phyloP scores from a whole-genome alignment of 495 filamentous ascomycete species.

The Ascodesmis nigricans region DNA sequence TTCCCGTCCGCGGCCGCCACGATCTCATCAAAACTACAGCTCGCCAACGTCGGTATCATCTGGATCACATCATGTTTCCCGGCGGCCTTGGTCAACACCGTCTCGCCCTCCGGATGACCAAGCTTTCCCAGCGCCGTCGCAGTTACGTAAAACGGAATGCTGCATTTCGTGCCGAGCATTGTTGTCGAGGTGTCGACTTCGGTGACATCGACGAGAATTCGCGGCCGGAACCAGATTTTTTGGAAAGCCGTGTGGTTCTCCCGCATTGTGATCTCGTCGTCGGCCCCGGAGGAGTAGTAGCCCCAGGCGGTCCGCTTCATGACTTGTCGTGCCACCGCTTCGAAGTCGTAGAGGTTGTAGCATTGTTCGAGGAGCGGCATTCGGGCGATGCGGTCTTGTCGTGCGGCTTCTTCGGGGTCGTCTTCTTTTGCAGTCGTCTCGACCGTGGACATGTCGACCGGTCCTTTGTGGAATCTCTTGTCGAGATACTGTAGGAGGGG shows the following conservation, averaged over 20 bases:
- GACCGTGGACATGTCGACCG: slow-evolving; percentile 76
- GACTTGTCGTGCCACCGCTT: slow-evolving; percentile 60
- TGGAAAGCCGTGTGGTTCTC: slow-evolving; percentile 95
- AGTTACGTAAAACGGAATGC: slow-evolving; percentile 55
- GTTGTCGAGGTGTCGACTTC: slow-evolving; percentile 65
- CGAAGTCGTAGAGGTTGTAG: slow-evolving; percentile 90
- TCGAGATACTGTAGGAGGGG: slow-evolving; percentile 43
- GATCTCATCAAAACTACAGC: slow-evolving; percentile 94
- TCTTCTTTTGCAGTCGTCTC: slow-evolving; percentile 42
- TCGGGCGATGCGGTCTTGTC: slow-evolving; percentile 47
- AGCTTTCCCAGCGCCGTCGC: slow-evolving; percentile 59
- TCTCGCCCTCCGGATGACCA: slow-evolving; percentile 51
- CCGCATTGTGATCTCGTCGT: slow-evolving; percentile 93
- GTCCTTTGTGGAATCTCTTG: slow-evolving; percentile 67
- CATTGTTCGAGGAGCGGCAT: slow-evolving; percentile 77
- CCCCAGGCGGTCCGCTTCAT: slow-evolving; percentile 96
- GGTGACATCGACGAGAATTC: slow-evolving; percentile 65
- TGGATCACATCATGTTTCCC: slow-evolving; percentile 35
- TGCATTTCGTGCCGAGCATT: slow-evolving; percentile 70
- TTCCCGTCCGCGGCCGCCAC: slow-evolving; percentile 57
- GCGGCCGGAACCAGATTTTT: slow-evolving; percentile 91
- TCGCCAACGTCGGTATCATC: slow-evolving; percentile 80
- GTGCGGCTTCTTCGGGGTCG: slow-evolving; percentile 55
- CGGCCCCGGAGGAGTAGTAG: slow-evolving; percentile 87
- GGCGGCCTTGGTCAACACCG: slow-evolving; percentile 50